These are phyloP conservation scores for Mycena metata DNA, from an alignment of 768 basidiomycete genomes.

Conservation along the genomic window DNA sequence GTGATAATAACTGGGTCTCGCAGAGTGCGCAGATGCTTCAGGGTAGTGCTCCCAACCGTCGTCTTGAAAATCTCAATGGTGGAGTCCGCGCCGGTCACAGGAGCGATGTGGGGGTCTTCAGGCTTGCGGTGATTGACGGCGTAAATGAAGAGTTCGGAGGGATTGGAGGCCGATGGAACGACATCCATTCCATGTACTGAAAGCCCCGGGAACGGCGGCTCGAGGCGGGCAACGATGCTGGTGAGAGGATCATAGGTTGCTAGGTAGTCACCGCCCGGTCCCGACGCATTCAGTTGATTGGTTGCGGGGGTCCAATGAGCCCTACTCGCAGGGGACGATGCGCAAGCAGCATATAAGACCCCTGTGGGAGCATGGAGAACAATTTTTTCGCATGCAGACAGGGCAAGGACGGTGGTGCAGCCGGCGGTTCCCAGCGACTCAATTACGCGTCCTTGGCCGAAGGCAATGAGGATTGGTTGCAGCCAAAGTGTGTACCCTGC, in stretches of 20 bases:
- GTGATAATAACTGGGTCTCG: slow-evolving; percentile 67
- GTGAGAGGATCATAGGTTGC: slow-evolving; percentile 70
- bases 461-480: slow-evolving; percentile 56
- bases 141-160: slow-evolving; percentile 70
- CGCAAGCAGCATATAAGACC: slow-evolving; percentile 73
- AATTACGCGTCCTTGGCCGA: slow-evolving; percentile 62
- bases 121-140: slow-evolving; percentile 81
- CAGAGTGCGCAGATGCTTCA: slow-evolving; percentile 72
- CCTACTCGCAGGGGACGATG: slow-evolving; percentile 63
- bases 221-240: slow-evolving; percentile 59
- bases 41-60: slow-evolving; percentile 52
- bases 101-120: slow-evolving; percentile 49
- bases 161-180: slow-evolving; percentile 63
- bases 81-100: slow-evolving; percentile 74
- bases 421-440: slow-evolving; percentile 60
- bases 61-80: slow-evolving; percentile 79
- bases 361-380: slow-evolving; percentile 71
- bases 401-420: slow-evolving; percentile 65
- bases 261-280: slow-evolving; percentile 64
- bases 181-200: slow-evolving; percentile 80
- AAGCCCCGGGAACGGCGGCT: slow-evolving; percentile 59
- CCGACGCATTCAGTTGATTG: slow-evolving; percentile 52
- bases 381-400: slow-evolving; percentile 78
- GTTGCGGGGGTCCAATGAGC: slow-evolving; percentile 66
- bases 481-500: slow-evolving; percentile 64